Conservation (phyloP, 2,329 filamentous ascomycete genomes). For the Sporothrix humicola region DNA sequence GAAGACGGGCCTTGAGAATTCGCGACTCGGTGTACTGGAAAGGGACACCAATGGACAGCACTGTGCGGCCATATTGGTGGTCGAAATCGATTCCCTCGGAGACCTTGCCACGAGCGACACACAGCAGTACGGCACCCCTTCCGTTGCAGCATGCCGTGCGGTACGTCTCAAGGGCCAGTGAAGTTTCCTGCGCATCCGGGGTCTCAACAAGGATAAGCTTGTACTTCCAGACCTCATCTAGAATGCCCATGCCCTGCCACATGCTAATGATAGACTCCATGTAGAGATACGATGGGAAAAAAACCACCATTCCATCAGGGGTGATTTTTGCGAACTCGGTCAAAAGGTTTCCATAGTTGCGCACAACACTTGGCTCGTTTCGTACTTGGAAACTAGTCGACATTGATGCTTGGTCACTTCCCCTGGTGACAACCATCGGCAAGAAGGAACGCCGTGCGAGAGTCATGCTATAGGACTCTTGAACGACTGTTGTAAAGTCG, state of each 20-base stretch:
- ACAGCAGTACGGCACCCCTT: constrained; percentile 87
- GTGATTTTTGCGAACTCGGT: constrained; percentile 97
- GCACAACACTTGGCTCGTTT: constrained; percentile 94
- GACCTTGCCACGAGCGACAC: constrained; percentile 95
- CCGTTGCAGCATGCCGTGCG: constrained; percentile 97
- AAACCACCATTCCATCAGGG: constrained; percentile 97
- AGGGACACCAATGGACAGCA: constrained; percentile 94
- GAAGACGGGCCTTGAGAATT: constrained; percentile 91
- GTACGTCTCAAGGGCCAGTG: constrained; percentile 92
- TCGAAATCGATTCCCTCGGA: constrained; percentile 99
- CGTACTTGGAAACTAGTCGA: constrained; percentile 94
- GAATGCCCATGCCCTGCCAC: constrained; percentile 98
- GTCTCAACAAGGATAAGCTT: constrained; percentile 98
- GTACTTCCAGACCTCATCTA: constrained; percentile 98
- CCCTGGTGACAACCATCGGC: constrained; percentile 95
- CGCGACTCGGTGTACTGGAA: constrained; percentile 99
- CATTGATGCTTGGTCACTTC: constrained; percentile 90
- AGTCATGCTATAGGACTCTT: constrained; percentile 98
- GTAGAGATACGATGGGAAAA: constrained; percentile 97
- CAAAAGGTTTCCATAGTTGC: constrained; percentile 91
- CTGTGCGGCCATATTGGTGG: constrained; percentile 95
- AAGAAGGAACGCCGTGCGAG: constrained; percentile 92
- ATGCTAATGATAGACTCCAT: constrained; percentile 99
- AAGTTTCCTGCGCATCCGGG: constrained; percentile 95
- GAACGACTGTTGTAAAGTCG: constrained; percentile 86